Evolutionary conservation across 129 eudicot genomes (phyloP), one percentile per base, ranked within the genome.

Genomic region (Lactuca sativa): DNA sequence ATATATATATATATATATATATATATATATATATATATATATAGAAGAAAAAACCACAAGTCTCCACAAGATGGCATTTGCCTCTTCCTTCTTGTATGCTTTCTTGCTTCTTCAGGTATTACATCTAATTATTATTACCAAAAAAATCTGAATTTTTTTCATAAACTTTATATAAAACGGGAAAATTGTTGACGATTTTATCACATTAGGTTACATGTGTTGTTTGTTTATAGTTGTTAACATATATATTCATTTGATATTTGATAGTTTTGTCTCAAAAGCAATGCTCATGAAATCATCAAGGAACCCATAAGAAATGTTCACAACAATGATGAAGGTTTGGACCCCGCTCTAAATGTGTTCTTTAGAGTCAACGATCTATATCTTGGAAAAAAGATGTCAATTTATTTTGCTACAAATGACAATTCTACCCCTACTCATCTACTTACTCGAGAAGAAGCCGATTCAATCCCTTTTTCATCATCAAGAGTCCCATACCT

Each of bases 381-480:
- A 11, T 65, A 83, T 64, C 32, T 53, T 3, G 92, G 92, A 0
- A 74, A 83, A 18, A 69, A 18, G 2, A 74, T 89, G 67, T 77
- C 66, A 0, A 73, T 89, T 30, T 86, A 66, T 71, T 86, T 89
- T 53, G 78, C 81, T 17, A 40, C 4, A 41, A 81, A 52, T 7
- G 82, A 82, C 44, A 55, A 81, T 31, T 75, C 78, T 3, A 49
- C 63, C 32, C 70, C 82, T 18, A 77, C 88, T 11, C 80, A 70
- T 57, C 70, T 81, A 6, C 85, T 89, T 1, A 70, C 90, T 51
- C 77, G 66, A 75, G 70, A 83, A 47, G 90, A 83, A 69, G 72
- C 84, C 5, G 85, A 84, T 58, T 67, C 78, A 0, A 86, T 89
- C 51, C 92, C 88, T 25, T 89, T 89, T 76, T 81, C 90, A 5